phyloP scores from a whole-genome alignment of 2,329 filamentous ascomycete genomes.

The Claviceps paspali region DNA sequence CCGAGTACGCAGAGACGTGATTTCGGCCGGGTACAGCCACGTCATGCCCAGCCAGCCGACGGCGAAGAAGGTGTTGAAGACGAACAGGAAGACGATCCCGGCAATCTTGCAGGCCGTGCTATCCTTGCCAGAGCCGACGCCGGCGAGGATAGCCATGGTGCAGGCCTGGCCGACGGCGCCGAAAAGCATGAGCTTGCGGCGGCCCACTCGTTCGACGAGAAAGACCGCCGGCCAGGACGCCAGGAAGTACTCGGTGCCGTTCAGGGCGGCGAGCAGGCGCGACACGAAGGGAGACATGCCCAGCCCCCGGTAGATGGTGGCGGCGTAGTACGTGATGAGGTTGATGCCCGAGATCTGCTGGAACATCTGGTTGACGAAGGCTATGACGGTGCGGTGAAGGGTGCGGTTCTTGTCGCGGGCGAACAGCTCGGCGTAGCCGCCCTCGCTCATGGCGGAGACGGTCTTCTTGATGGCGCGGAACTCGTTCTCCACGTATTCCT shows the following conservation, averaged over 20 bases:
- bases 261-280: constrained; percentile 35
- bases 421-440: constrained; percentile 43
- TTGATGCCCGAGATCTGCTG: constrained; percentile 50
- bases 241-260: constrained; percentile 38
- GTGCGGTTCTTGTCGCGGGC: constrained; percentile 39
- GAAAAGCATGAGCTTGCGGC: constrained; percentile 57
- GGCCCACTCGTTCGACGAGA: constrained; percentile 50
- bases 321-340: constrained; percentile 48
- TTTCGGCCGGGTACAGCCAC: constrained; percentile 52
- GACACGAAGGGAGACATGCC: constrained; percentile 39
- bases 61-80: constrained; percentile 43
- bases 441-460: constrained; percentile 52
- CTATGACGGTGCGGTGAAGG: constrained; percentile 45
- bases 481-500: constrained; percentile 43
- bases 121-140: constrained; percentile 36
- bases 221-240: constrained; percentile 47
- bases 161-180: constrained; percentile 46
- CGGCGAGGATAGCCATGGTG: constrained; percentile 48
- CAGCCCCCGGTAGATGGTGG: constrained; percentile 40
- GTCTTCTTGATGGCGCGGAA: constrained; percentile 48
- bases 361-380: constrained; percentile 47
- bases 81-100: constrained; percentile 52
- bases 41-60: constrained; percentile 42
- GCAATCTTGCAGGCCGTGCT: constrained; percentile 37
- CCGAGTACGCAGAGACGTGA: constrained; percentile 52